Conservation (phyloP, 371 early-diverging fungal genomes). For the Basidiobolus meristosporus region DNA sequence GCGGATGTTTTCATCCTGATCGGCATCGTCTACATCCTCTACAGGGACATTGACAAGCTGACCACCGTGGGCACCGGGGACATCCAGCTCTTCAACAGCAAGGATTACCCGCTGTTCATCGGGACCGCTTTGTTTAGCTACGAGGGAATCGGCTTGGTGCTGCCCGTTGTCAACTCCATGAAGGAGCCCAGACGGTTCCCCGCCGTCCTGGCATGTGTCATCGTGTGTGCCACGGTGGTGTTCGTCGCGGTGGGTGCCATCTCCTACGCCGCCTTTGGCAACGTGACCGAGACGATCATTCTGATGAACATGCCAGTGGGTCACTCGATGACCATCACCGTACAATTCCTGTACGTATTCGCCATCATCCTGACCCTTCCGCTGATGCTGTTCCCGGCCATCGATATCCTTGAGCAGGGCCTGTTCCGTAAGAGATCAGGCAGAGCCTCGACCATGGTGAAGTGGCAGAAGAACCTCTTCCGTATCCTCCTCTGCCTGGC, state of each 20-base stretch:
- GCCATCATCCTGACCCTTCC: slow-evolving; percentile 56
- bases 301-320: slow-evolving; percentile 36
- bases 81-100: slow-evolving; percentile 24
- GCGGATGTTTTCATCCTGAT: slow-evolving; percentile 73
- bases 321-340: slow-evolving; percentile 16
- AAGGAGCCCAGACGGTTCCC: slow-evolving; percentile 30
- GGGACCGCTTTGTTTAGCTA: slow-evolving; percentile 63
- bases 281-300: slow-evolving; percentile 37
- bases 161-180: slow-evolving; percentile 33
- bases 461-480: slow-evolving; percentile 76
- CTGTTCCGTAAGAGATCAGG: slow-evolving; percentile 22
- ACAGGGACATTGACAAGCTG: slow-evolving; percentile 47
- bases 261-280: slow-evolving; percentile 48
- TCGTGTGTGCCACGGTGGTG: slow-evolving; percentile 29
- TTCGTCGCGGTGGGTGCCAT: slow-evolving; percentile 41
- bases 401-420: slow-evolving; percentile 43
- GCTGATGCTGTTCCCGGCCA: slow-evolving; percentile 48
- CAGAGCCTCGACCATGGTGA: slow-evolving; percentile 19
- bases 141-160: slow-evolving; percentile 54
- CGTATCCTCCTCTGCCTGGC: slow-evolving; percentile 40
- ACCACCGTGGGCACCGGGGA: slow-evolving; percentile 26
- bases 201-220: slow-evolving; percentile 26
- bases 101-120: slow-evolving; percentile 41
- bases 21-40: slow-evolving; percentile 66
- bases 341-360: slow-evolving; percentile 46